Percentiles rank a stretch among this genome's conserved stretches.
These are phyloP conservation scores for Cyathus striatus DNA, from an alignment of 768 basidiomycete species.

Conservation along the genomic window DNA sequence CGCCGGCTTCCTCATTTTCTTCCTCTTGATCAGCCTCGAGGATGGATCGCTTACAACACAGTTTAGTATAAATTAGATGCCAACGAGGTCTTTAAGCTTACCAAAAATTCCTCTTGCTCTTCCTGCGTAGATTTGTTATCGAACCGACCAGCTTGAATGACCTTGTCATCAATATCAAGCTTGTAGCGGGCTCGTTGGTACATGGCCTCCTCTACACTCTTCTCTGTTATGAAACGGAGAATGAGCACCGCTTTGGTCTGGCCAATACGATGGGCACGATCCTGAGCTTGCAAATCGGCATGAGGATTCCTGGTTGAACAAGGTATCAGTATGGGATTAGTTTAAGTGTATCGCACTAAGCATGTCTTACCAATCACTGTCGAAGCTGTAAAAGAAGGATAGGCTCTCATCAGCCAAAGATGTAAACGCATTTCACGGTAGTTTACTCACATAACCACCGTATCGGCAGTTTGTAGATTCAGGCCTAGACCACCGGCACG, in stretches of 20 bases:
- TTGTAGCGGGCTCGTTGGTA: conserved; percentile 93
- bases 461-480: conserved; percentile 95
- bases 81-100: conserved; percentile 29
- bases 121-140: conserved; percentile 98
- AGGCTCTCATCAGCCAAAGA: conserved; percentile 2
- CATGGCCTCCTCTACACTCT: conserved; percentile 98
- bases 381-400: conserved; percentile 46
- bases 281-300: conserved; percentile 98
- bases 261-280: conserved; percentile 99
- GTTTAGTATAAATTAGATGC: conserved; percentile 3
- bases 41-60: conserved; percentile 65
- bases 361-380: conserved; percentile 59
- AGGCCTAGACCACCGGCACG: conserved; percentile 90
- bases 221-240: conserved; percentile 93
- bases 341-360: background rate
- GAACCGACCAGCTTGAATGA: conserved; percentile 98
- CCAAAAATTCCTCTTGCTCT: conserved; percentile 94
- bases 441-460: conserved; percentile 81
- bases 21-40: conserved; percentile 88
- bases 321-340: conserved; percentile 4
- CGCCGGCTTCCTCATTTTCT: conserved; percentile 84
- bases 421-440: conserved; percentile 1
- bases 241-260: conserved; percentile 98
- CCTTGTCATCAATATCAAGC: conserved; percentile 98
- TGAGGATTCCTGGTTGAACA: conserved; percentile 79